Percentiles rank a stretch among this genome's conserved stretches.
phyloP scores from a whole-genome alignment of 768 basidiomycete species.

The Tulasnella sp. region DNA sequence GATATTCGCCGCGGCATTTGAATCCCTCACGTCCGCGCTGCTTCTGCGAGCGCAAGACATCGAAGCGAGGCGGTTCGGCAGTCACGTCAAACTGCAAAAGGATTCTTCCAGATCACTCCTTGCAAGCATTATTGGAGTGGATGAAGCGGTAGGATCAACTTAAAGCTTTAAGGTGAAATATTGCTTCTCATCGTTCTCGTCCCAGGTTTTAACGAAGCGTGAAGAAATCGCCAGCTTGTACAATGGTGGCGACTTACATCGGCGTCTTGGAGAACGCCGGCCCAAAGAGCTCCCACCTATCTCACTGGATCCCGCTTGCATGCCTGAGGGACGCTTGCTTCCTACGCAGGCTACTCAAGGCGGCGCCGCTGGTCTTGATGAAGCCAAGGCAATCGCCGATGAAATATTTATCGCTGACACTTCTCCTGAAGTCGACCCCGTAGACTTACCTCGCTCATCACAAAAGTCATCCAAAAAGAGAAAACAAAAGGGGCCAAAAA shows the following conservation, averaged over 20 bases:
- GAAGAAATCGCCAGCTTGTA: not conserved
- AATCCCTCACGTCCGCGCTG: conserved; percentile 65
- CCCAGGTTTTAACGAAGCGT: not conserved
- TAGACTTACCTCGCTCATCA: not conserved
- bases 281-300: not conserved
- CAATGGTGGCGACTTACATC: not conserved
- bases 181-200: not conserved
- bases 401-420: not conserved
- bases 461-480: not conserved
- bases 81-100: conserved; percentile 51
- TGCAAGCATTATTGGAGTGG: conserved; percentile 73
- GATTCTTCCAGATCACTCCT: conserved; percentile 53
- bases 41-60: conserved; percentile 48
- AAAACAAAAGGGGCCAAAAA: not conserved
- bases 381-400: not conserved
- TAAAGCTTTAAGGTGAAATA: not conserved
- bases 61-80: conserved; percentile 40
- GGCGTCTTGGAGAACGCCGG: not conserved
- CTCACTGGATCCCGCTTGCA: not conserved
- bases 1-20: conserved; percentile 72
- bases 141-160: conserved; percentile 60
- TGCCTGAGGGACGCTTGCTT: not conserved
- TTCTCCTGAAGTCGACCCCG: not conserved
- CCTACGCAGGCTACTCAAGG: not conserved
- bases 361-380: not conserved